Conservation (phyloP, 2,329 filamentous ascomycete genomes). For the Hypoxylon sp. region DNA sequence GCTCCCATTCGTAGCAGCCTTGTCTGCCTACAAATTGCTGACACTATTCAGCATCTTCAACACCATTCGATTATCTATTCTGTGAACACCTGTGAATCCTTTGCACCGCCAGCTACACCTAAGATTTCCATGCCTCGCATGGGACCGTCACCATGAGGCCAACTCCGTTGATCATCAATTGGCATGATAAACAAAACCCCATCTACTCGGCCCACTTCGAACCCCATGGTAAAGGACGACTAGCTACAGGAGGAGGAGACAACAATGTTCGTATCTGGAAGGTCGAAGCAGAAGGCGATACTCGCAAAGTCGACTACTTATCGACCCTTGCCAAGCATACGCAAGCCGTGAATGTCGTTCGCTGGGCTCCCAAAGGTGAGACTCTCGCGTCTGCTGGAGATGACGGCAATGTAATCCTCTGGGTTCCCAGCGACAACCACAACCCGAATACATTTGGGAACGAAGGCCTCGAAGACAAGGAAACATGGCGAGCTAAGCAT, state of each 20-base stretch:
- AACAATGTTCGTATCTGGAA: constrained; percentile 97
- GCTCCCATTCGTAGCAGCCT: constrained; percentile 34
- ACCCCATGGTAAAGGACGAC: constrained; percentile 87
- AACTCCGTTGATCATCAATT: constrained; percentile 95
- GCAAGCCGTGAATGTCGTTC: constrained; percentile 97
- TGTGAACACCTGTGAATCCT: not conserved
- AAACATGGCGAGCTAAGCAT: constrained; percentile 96
- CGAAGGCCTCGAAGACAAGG: constrained; percentile 91
- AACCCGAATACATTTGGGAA: constrained; percentile 80
- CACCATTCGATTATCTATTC: not conserved
- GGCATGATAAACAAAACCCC: constrained; percentile 97
- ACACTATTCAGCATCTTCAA: not conserved
- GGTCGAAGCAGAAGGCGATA: constrained; percentile 86
- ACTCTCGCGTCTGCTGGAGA: constrained; percentile 95
- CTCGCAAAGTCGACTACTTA: constrained; percentile 90
- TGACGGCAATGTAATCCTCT: constrained; percentile 96
- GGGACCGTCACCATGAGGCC: constrained; percentile 83
- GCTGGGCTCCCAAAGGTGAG: constrained; percentile 95
- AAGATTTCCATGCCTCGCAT: constrained; percentile 43
- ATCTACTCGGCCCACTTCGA: constrained; percentile 99
- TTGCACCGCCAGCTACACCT: constrained; percentile 22
- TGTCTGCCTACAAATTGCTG: not conserved
- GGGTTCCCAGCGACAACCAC: constrained; percentile 88
- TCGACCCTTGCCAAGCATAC: constrained; percentile 94
- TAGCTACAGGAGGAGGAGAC: constrained; percentile 95